Base-by-base conservation (phyloP, 2,329 filamentous ascomycete species). In the Chaetomium strumarium region DNA sequence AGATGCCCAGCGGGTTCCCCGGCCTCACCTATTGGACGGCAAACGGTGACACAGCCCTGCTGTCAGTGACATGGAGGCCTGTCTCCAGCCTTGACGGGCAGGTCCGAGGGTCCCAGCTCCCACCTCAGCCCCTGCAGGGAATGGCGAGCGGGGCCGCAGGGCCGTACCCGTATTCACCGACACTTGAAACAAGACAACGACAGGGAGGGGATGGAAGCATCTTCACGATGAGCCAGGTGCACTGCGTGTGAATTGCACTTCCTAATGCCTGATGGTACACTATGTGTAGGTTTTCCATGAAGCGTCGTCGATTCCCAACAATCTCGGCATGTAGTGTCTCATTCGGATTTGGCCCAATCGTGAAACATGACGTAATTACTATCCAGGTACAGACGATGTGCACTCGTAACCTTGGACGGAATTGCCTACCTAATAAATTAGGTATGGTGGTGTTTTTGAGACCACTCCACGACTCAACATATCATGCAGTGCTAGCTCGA, bases 21-120 rank as follows among this genome's bases (percentile, higher is more conserved):
- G 38, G 52, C 53, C 50, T 48, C 48, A n/a, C n/a, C n/a, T n/a
- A 58, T 58, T 58, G 56, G 56, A 51, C 31, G 41, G 45, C 43
- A 34, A 24, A 24, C 24, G 24, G 24, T 24, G 24, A 24, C 45
- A 31, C 46, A 47, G 42, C 48, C n/a, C 43, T 13, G 42, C 45
- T 38, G 53, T 38, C 47, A 47, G 47, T 16, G 47, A 47, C 47
- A 43, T 24, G 24, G 24, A 24, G 24, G 36, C 43, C 45, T 34
- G 39, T 33, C 34, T 44, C 36, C 51, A 49, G 37, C 38, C 36
- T 36, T 37, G 55, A 52, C 46, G 55, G 47, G 41, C 45, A 37
- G 36, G 43, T 34, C 43, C 46, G 42, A 49, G 46, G 36, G 43
- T 34, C 43, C 46, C 46, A 49, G 46, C 49, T 46, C 39, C 33